Evolutionary conservation across 1,284 basidiomycete genomes (phyloP).

Genomic region (Tilletia walkeri): DNA sequence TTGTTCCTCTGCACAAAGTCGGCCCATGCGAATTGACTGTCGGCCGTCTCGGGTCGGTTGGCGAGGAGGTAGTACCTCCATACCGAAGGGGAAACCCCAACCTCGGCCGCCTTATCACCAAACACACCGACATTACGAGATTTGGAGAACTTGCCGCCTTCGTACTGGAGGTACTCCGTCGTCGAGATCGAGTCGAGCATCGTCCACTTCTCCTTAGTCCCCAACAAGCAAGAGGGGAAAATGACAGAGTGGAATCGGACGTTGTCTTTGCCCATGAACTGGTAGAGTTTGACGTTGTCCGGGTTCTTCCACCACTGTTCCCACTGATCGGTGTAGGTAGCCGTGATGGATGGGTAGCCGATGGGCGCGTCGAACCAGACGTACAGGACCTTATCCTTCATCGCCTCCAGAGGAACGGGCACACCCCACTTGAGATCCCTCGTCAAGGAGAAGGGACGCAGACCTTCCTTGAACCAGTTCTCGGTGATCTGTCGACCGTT

Average conservation of each 20-base stretch:
- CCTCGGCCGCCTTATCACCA: slow-evolving; percentile 88
- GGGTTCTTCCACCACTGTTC: slow-evolving; percentile 96
- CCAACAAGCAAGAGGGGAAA: slow-evolving; percentile 86
- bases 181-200: slow-evolving; percentile 90
- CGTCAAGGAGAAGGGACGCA: slow-evolving; percentile 86
- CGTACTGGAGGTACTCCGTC: slow-evolving; percentile 97
- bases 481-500: slow-evolving; percentile 92
- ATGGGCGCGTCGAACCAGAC: slow-evolving; percentile 92
- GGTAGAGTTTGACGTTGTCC: slow-evolving; percentile 86
- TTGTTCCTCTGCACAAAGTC: slow-evolving; percentile 95
- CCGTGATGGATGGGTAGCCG: slow-evolving; percentile 96
- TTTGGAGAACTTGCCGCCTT: slow-evolving; percentile 98
- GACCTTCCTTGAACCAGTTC: slow-evolving; percentile 79
- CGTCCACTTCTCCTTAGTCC: slow-evolving; percentile 88
- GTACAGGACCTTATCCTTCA: slow-evolving; percentile 96
- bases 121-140: slow-evolving; percentile 96
- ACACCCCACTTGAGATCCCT: slow-evolving; percentile 96
- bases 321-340: slow-evolving; percentile 92
- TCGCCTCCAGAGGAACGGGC: slow-evolving; percentile 76
- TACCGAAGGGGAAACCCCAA: slow-evolving; percentile 85
- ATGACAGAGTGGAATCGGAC: slow-evolving; percentile 98
- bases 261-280: slow-evolving; percentile 82
- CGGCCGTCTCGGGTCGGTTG: slow-evolving; percentile 86
- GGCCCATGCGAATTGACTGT: slow-evolving; percentile 95
- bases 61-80: slow-evolving; percentile 97